Evolutionary conservation across 331 rosid genomes (phyloP), one percentile per base, ranked within the genome.

Genomic region (Arachis monticola): DNA sequence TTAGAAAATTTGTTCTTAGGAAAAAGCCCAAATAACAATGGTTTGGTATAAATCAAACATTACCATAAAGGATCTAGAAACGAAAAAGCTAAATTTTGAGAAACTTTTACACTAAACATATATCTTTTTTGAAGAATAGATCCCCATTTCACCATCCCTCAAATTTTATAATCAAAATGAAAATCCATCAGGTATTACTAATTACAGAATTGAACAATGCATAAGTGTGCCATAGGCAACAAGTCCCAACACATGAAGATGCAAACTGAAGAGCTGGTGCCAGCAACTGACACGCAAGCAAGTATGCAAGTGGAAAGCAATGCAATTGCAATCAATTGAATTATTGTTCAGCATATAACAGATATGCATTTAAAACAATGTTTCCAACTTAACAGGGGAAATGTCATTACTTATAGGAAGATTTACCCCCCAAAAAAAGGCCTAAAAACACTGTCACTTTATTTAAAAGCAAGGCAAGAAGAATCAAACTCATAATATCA

Each of bases 1-100:
- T 91, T 82, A 87, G 85, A 78, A 74, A 51, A 69, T 56, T 40
- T 51, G 64, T 59, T 66, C 27, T 63, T 60, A 79, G 6, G 5
- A 51, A 22, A 42, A 80, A 31, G 47, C 64, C 63, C 76, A 66
- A 80, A 60, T n/a, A 66, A 67, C 45, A 69, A 38, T 42, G 68
- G 52, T 51, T 48, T 77, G 69, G 58, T 52, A 17, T 67, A 17
- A 64, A 11, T 75, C 51, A 64, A 75, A 35, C 70, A 47, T 55
- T 44, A 31, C 47, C 8, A 11, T 10, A 44, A 11, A 32, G 53
- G 12, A 69, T 58, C 8, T 5, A 38, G 14, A 13, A 42, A 78
- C 41, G 58, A 72, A 72, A 8, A 62, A 47, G 27, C 5, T 52
- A 70, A 81, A 70, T 22, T 51, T 31, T 70, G 8, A 46, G 32